A percentile compares a stretch with the other conserved stretches of the same genome.
phyloP scores from a whole-genome alignment of 2,329 filamentous ascomycete genomes.

The Sporothrix pseudoabietina region DNA sequence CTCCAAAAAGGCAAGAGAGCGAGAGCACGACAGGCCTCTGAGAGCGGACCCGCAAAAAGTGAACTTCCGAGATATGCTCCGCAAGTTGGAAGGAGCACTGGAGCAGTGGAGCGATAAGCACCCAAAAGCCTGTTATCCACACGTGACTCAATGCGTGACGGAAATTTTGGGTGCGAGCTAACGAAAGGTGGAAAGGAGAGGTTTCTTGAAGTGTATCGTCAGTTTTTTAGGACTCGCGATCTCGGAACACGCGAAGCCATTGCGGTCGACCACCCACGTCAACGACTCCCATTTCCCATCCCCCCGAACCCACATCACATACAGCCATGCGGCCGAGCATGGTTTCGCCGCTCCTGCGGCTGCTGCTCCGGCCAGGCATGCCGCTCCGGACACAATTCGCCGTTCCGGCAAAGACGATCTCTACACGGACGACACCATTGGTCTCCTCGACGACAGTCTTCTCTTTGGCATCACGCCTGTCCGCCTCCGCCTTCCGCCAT shows the following conservation, averaged over 20 bases:
- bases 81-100: neutral
- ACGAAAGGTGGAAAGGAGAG: slow-evolving; percentile 7
- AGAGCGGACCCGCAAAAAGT: neutral
- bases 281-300: neutral
- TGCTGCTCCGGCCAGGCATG: slow-evolving; percentile 40
- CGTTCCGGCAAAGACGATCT: slow-evolving; percentile 25
- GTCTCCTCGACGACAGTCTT: slow-evolving; percentile 33
- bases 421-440: neutral
- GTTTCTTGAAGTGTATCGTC: neutral
- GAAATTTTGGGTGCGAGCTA: slow-evolving; percentile 5
- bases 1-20: neutral
- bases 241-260: neutral
- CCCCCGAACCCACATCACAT: neutral
- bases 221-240: neutral
- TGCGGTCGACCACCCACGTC: neutral
- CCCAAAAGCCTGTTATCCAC: neutral
- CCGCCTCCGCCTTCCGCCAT: slow-evolving; percentile 37
- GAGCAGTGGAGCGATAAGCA: neutral
- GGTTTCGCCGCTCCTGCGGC: slow-evolving; percentile 44
- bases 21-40: neutral
- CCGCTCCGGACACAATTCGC: slow-evolving; percentile 37
- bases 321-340: slow-evolving; percentile 36
- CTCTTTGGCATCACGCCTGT: slow-evolving; percentile 33
- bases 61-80: slow-evolving; percentile 9
- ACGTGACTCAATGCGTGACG: neutral